Conservation (phyloP, 73 alveolate species). For the Tetrahymena thermophila region DNA sequence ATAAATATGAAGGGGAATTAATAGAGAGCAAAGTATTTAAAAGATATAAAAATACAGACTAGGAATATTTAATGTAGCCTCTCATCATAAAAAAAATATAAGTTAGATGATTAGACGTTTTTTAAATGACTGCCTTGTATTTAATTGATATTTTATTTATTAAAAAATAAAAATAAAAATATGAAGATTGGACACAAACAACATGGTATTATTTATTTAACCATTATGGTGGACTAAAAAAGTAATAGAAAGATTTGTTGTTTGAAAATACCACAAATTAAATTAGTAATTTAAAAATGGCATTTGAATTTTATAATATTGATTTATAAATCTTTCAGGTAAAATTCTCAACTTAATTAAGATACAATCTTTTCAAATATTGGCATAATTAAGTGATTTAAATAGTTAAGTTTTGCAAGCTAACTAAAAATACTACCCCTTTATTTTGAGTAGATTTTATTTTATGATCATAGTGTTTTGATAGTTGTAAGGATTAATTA, state of each 20-base stretch:
- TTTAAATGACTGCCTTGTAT: too few species aligned
- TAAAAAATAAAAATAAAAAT: background rate
- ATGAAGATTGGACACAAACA: background rate
- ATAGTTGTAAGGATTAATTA: background rate
- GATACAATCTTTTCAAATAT: background rate
- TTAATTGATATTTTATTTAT: background rate
- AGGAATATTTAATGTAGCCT: too few species aligned
- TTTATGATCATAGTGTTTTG: background rate
- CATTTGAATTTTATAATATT: too few species aligned
- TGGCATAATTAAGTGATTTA: too few species aligned
- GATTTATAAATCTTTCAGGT: background rate
- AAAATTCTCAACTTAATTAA: background rate
- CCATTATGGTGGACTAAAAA: background rate
- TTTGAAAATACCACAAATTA: background rate
- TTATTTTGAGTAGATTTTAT: background rate
- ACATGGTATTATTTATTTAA: background rate
- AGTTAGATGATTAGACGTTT: too few species aligned
- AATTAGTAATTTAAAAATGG: background rate
- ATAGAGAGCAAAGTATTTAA: too few species aligned
- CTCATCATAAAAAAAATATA: too few species aligned
- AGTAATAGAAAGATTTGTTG: background rate
- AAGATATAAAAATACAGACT: too few species aligned
- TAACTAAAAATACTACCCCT: background rate
- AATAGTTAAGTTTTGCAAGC: too few species aligned
- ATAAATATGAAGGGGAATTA: too few species aligned